Base-by-base conservation (phyloP, 2,329 filamentous ascomycete species). In the Venturia oleaginea region DNA sequence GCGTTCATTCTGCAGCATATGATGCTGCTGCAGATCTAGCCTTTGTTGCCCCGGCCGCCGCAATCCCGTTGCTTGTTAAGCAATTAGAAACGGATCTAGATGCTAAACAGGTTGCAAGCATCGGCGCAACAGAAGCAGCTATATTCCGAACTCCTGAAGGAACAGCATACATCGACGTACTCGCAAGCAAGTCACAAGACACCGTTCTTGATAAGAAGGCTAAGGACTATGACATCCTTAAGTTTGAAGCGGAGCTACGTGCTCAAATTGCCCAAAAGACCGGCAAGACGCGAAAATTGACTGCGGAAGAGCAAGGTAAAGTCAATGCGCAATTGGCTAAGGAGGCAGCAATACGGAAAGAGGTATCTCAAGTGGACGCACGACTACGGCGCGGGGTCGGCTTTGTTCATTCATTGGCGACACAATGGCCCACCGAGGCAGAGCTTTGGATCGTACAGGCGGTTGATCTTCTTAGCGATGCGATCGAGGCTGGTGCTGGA, bases 241-340 rank as follows among this genome's bases (percentile, higher is more conserved):
- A 96, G 76, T 99, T 95, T 94, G 94, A 99, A 76, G 89, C 93
- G 73, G 94, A 99, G 68, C 81, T 99, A 8, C 84, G 92, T 65
- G 83, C 86, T 46, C 91, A 97, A 70, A 77, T 99, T 48, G 92
- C 92, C n/a, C 83, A 90, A 72, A 99, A 97, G 80, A 96, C 93
- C 75, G 75, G 78, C 57, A 85, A 90, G 66, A 86, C 91, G 70
- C 93, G 92, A 78, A 99, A 97, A 76, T 84, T 97, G 11, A 94
- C 91, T 0, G 78, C 90, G 0, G 94, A 97, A 42, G 93, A 99
- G 71, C 88, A 88, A 68, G 84, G 88, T 37, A 97, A 96, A 75
- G 90, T 97, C 65, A 93, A 94, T 62, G 88, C 90, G 7, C 94
- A 99, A 71, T 79, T 97, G 32, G 88, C 86, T 66, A 97, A 96